phyloP scores from a whole-genome alignment of 306 rosid genomes.

The Quercus variabilis region DNA sequence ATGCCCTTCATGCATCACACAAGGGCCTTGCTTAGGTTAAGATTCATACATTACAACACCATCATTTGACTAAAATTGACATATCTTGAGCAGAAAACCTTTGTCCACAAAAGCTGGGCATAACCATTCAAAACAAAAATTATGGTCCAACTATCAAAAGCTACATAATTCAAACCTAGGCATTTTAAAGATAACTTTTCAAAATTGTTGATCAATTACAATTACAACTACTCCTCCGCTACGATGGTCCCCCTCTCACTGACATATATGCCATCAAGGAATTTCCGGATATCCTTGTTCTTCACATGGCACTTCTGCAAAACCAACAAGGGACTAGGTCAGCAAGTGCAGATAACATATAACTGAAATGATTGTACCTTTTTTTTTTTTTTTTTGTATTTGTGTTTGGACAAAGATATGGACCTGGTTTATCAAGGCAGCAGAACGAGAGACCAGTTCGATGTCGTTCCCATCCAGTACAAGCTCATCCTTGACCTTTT shows the following conservation, averaged over 20 bases:
- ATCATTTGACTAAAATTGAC: no score
- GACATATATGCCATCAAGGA: slow-evolving; percentile 81
- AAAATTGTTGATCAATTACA: slow-evolving; percentile 17
- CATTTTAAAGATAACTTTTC: neutral
- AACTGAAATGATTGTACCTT: neutral
- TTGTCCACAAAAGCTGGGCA: no score
- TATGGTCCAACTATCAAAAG: neutral
- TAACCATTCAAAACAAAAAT: neutral
- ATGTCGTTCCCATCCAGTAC: slow-evolving; percentile 75
- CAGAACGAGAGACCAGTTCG: slow-evolving; percentile 72
- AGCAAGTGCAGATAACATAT: neutral
- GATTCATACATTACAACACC: no score
- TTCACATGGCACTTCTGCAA: slow-evolving; percentile 80
- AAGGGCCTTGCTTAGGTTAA: no score
- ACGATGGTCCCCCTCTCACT: slow-evolving; percentile 68
- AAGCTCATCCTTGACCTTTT: slow-evolving; percentile 78
- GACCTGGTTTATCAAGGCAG: slow-evolving; percentile 78
- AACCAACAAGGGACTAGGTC: neutral
- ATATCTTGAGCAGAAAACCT: no score
- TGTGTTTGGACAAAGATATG: neutral
- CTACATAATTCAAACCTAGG: neutral
- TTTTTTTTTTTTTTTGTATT: neutral
- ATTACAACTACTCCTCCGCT: slow-evolving; percentile 21
- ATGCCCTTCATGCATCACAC: no score
- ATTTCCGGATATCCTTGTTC: slow-evolving; percentile 84